Conservation (phyloP, 345 rosid species). For the Draba incana region DNA sequence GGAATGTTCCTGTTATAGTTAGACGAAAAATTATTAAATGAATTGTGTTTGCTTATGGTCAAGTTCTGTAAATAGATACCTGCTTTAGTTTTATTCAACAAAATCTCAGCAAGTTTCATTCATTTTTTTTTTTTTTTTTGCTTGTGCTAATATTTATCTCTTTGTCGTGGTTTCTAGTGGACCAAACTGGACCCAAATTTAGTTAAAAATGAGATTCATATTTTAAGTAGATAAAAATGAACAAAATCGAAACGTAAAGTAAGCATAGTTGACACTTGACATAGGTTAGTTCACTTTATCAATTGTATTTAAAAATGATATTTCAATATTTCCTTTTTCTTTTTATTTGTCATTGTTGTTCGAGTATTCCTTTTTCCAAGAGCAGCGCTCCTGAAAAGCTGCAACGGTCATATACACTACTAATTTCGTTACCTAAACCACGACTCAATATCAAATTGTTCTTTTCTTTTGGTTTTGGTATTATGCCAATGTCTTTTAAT, state of each 20-base stretch:
- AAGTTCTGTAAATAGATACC: not conserved
- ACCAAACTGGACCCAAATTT: too few species aligned
- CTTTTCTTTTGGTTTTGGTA: not conserved
- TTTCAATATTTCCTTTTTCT: not conserved
- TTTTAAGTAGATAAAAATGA: too few species aligned
- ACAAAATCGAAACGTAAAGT: too few species aligned
- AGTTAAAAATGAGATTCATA: too few species aligned
- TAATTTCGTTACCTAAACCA: slow-evolving; percentile 34
- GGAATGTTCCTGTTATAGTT: not conserved
- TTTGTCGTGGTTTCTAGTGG: too few species aligned
- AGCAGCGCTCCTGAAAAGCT: slow-evolving; percentile 30
- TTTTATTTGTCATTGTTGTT: not conserved
- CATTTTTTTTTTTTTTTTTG: too few species aligned
- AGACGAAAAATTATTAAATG: not conserved
- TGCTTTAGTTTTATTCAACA: not conserved
- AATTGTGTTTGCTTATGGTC: not conserved
- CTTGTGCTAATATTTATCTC: too few species aligned
- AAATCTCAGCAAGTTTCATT: too few species aligned
- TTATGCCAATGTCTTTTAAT: slow-evolving; percentile 10
- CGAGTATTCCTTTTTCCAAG: slow-evolving; percentile 1
- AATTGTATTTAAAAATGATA: too few species aligned
- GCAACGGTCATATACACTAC: slow-evolving; percentile 41
- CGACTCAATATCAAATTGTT: not conserved
- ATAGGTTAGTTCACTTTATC: too few species aligned
- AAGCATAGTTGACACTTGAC: too few species aligned